These are phyloP conservation scores for Globisporangium splendens DNA, from an alignment of 352 stramenopile genomes.

Conservation along the genomic window DNA sequence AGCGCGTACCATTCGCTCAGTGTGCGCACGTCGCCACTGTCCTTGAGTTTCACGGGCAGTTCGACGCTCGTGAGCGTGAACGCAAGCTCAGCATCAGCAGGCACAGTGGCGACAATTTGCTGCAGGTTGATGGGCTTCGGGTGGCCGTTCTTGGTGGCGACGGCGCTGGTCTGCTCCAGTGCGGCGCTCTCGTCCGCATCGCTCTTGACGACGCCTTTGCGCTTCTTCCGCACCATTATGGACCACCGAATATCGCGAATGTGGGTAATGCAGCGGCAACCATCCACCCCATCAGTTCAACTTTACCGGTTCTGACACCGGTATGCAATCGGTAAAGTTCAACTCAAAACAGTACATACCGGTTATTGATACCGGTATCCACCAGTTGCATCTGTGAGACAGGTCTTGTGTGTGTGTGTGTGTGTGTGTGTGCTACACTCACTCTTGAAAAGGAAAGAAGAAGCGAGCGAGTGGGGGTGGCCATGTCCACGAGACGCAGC, in stretches of 20 bases:
- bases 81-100: slow-evolving; percentile 33
- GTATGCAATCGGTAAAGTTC: too few relatives aligned
- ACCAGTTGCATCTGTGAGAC: too few relatives aligned
- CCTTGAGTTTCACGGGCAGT: slow-evolving; percentile 17
- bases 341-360: too few relatives aligned
- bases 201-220: slow-evolving; percentile 59
- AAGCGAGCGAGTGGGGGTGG: not conserved
- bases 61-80: slow-evolving; percentile 26
- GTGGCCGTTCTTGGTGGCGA: not conserved
- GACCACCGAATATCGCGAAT: not conserved
- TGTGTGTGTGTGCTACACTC: not conserved
- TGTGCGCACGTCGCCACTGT: slow-evolving; percentile 9
- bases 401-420: too few relatives aligned
- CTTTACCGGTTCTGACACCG: not conserved
- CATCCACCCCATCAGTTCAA: not conserved
- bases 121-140: slow-evolving; percentile 35
- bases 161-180: slow-evolving; percentile 7
- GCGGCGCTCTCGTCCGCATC: slow-evolving; percentile 28
- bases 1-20: slow-evolving; percentile 44
- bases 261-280: too few relatives aligned
- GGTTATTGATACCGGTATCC: too few relatives aligned
- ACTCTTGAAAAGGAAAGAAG: not conserved
- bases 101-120: slow-evolving; percentile 19
- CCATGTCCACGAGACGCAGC: slow-evolving; percentile 10
- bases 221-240: slow-evolving; percentile 79